Evolutionary conservation across 225 moss, liverwort and hornwort genomes (phyloP).

Genomic region (Asterella californica): DNA sequence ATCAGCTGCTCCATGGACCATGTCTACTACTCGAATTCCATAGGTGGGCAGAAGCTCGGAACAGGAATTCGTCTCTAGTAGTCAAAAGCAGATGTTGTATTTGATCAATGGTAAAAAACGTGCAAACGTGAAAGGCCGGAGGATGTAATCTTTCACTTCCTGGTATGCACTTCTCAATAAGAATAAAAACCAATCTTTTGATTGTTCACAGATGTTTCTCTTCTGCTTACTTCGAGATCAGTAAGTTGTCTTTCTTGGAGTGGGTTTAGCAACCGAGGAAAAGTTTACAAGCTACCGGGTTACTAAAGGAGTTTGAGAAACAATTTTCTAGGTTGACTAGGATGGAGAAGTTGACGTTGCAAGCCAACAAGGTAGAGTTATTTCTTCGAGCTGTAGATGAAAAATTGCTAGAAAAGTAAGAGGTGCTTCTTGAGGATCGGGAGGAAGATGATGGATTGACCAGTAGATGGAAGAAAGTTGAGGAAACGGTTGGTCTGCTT

Average conservation of each 20-base stretch:
- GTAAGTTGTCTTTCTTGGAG: neutral
- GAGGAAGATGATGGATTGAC: too few relatives aligned
- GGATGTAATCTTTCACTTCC: neutral
- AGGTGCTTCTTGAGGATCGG: too few relatives aligned
- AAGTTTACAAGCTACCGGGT: too few relatives aligned
- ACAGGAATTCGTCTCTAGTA: neutral
- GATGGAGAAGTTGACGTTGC: too few relatives aligned
- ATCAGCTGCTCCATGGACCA: neutral
- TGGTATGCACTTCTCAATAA: neutral
- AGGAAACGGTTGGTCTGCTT: too few relatives aligned
- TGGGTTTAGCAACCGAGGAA: too few relatives aligned
- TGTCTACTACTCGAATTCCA: neutral
- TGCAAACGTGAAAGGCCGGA: neutral
- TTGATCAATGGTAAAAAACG: slow-evolving; percentile 1
- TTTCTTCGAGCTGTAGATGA: too few relatives aligned
- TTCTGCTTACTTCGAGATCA: neutral
- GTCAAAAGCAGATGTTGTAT: neutral
- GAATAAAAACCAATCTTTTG: neutral
- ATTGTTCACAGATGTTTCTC: neutral
- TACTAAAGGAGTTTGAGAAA: too few relatives aligned
- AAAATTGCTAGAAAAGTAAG: too few relatives aligned
- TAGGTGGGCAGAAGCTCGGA: neutral
- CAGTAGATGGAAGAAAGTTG: too few relatives aligned
- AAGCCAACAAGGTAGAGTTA: too few relatives aligned
- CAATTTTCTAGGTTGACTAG: too few relatives aligned